Evolutionary conservation across 2,329 filamentous ascomycete species (phyloP), one percentile per base, ranked within the genome.

Genomic region (Alternaria dauci): DNA sequence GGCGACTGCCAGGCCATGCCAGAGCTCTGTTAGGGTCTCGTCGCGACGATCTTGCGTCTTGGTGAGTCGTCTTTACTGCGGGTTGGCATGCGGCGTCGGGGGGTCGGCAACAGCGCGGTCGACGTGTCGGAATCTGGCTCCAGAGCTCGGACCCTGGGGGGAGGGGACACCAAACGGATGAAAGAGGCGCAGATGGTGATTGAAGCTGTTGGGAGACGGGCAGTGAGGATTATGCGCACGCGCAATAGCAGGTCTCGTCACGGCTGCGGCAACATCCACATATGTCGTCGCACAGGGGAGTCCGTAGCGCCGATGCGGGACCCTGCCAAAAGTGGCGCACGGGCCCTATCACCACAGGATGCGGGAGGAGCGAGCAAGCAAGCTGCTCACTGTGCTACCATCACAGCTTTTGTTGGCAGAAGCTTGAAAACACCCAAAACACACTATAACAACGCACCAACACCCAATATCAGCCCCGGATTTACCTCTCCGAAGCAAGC

Each of bases 1-100:
- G 87, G 84, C 78, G 87, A 88, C 83, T 90, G 89, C 88, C 88
- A 91, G 81, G 89, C 88, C 89, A 91, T 91, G 72, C 72, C 77
- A 65, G 69, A 72, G 56, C 65, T 67, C 59, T 66, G 59, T 57
- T 61, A 53, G 50, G 52, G 53, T 65, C 60, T 55, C 67, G 59
- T 68, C 48, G 65, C 62, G 67, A 65, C 63, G 65, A 67, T 67
- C 61, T 69, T 62, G 62, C 68, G 63, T 68, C 59, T 47, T 65
- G 48, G 66, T 61, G 68, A 64, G 56, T 63, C 61, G 56, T 63
- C 61, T 61, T 16, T 65, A 52, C 66, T 60, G 66, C 56, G 59
- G 61, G 65, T 65, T 61, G 71, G 71, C 74, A 74, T 72, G 69
- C 70, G 70, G 68, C 67, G 65, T 70, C 66, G 65, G 66, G 59